phyloP scores from a whole-genome alignment of 2,329 filamentous ascomycete species.

The Cercospora berteroae region DNA sequence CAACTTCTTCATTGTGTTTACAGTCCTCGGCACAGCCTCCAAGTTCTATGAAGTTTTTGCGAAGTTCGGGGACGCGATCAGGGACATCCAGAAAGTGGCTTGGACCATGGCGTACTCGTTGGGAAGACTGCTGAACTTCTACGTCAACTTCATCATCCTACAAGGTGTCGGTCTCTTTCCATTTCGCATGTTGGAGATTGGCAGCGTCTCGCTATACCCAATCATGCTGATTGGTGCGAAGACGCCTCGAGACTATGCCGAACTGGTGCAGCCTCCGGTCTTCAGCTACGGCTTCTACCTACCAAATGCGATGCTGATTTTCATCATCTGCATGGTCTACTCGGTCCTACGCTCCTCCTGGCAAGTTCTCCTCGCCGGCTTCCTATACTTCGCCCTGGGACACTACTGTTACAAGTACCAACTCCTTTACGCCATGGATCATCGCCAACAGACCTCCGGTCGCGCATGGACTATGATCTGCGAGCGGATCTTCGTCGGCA shows the following conservation, averaged over 20 bases:
- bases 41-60: constrained; percentile 61
- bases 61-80: constrained; percentile 67
- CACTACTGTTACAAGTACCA: constrained; percentile 97
- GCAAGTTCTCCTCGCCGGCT: constrained; percentile 75
- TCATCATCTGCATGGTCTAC: constrained; percentile 95
- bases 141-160: constrained; percentile 89
- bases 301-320: constrained; percentile 85
- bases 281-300: constrained; percentile 98
- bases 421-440: constrained; percentile 96
- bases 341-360: constrained; percentile 79
- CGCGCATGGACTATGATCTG: constrained; percentile 96
- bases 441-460: constrained; percentile 89
- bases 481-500: constrained; percentile 80
- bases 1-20: constrained; percentile 96
- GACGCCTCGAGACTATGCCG: constrained; percentile 84
- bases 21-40: constrained; percentile 76
- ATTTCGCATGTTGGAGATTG: constrained; percentile 86
- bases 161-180: constrained; percentile 93
- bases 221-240: constrained; percentile 74
- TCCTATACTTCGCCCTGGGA: constrained; percentile 78
- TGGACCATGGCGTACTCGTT: constrained; percentile 73
- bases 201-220: constrained; percentile 79
- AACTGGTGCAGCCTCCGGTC: constrained; percentile 74
- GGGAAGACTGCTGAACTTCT: constrained; percentile 74
- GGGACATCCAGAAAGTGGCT: constrained; percentile 76